Evolutionary conservation across 2,329 filamentous ascomycete genomes (phyloP).

Genomic region (Hymenoscyphus linearis): DNA sequence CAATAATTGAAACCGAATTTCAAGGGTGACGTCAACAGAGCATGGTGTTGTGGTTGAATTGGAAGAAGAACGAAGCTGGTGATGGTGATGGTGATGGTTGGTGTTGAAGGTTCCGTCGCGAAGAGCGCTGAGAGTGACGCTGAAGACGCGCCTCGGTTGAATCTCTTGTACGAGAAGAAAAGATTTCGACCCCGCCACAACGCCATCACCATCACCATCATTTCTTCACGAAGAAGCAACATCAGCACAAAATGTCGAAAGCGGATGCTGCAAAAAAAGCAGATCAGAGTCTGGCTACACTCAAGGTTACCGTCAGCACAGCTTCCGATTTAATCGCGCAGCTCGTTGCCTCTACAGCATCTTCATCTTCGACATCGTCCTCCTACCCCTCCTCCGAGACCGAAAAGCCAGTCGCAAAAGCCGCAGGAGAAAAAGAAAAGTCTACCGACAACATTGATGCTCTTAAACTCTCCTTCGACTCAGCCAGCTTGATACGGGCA

Average conservation of each 20-base stretch:
- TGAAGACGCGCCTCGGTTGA: neutral
- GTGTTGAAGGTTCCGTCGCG: neutral
- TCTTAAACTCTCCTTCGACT: slow-evolving; percentile 65
- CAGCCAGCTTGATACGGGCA: slow-evolving; percentile 68
- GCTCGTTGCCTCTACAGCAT: slow-evolving; percentile 9
- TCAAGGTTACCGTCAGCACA: slow-evolving; percentile 24
- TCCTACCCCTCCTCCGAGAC: neutral
- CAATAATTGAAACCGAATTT: neutral
- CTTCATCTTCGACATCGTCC: neutral
- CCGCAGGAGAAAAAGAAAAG: neutral
- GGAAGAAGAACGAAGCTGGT: neutral
- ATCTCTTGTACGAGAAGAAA: neutral
- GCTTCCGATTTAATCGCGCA: slow-evolving; percentile 22
- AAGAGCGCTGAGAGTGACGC: neutral
- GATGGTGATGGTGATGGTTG: neutral
- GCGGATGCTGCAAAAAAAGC: slow-evolving; percentile 7
- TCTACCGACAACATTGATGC: slow-evolving; percentile 41
- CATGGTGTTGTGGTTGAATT: neutral
- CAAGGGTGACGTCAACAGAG: neutral
- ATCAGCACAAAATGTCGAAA: slow-evolving; percentile 7
- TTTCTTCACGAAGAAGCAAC: neutral
- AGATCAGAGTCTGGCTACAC: slow-evolving; percentile 16
- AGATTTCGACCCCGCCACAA: neutral
- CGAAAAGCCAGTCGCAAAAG: neutral
- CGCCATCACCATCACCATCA: neutral